These are phyloP conservation scores for Xylaria intraflava DNA, from an alignment of 495 filamentous ascomycete genomes.

Conservation along the genomic window DNA sequence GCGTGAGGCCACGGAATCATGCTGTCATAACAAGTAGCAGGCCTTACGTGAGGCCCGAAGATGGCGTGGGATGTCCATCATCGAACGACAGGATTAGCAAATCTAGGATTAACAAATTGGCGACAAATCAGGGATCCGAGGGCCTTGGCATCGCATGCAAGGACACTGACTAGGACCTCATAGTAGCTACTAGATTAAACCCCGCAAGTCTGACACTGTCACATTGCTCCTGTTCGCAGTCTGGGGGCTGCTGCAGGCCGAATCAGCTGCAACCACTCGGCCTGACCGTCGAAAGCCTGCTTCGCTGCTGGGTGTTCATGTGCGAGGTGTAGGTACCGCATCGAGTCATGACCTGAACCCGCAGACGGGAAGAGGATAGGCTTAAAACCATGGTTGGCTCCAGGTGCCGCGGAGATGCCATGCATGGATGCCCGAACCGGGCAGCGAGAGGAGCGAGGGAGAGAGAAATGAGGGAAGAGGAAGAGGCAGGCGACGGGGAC, in stretches of 20 bases:
- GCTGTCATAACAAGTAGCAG: conserved; percentile 10
- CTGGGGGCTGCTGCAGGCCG: conserved; percentile 10
- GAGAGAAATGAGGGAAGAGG: not conserved
- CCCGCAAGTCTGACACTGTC: conserved; percentile 7
- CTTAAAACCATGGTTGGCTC: not conserved
- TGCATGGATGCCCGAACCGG: conserved; percentile 9
- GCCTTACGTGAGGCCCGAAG: conserved; percentile 1
- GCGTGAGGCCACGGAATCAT: conserved; percentile 9
- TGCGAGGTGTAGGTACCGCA: not conserved
- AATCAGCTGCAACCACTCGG: conserved; percentile 6
- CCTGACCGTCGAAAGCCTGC: conserved; percentile 3
- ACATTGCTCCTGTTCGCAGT: too few species aligned
- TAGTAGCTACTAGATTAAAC: not conserved
- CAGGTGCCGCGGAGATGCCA: conserved; percentile 8
- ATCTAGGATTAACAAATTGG: not conserved
- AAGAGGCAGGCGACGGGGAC: not conserved
- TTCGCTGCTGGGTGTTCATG: not conserved
- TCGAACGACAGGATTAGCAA: conserved; percentile 7
- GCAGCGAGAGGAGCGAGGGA: not conserved
- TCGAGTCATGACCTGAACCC: not conserved
- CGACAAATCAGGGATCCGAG: conserved; percentile 2
- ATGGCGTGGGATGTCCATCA: conserved; percentile 11
- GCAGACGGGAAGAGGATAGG: not conserved
- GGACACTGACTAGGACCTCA: conserved; percentile 1
- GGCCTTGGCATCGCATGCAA: conserved; percentile 8